Base-by-base conservation (phyloP, 441 rosid genomes). In the Mallotus repandus region DNA sequence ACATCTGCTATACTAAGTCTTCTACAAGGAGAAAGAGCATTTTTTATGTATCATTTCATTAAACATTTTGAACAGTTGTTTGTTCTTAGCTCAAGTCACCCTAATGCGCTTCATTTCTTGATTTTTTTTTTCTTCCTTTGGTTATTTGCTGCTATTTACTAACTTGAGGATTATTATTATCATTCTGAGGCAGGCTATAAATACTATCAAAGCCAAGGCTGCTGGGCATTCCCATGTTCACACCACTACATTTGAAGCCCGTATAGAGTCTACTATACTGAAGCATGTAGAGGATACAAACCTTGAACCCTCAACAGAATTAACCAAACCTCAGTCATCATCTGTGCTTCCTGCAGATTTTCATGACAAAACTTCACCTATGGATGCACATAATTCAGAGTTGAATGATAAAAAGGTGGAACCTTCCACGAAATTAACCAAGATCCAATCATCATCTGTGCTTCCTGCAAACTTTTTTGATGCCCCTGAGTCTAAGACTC, bases 391-490 rank as follows among this genome's bases (percentile, higher is more conserved):
- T 19, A 53, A 70, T 49, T 67, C 69, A 54, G 82, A 81, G 55
- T 71, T 57, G 66, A 77, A 63, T 48, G 79, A 70, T 41, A 53
- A 63, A 1, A 74, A 78, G 55, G 7, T 29, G 64, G 86, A 82
- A 49, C 62, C 81, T 69, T 73, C 79, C 14, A 41, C 73, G 52
- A 79, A 78, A 66, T 12, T 75, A 63, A 72, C 84, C 68, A 76
- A 74, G 69, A 52, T 78, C 71, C 84, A 70, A 57, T 11, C 83
- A 59, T 74, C 91, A 75, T 83, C 97, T 69, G 81, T 50, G 64
- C 90, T 90, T 82, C 95, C 94, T 29, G 79, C 88, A 9, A 73
- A 75, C 75, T 87, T 94, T 81, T 89, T 91, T 71, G 92, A 93
- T 76, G 77, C 73, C 58, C 81, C 56, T 43, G 86, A 78, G 50